These are phyloP conservation scores for Cladosporium sphaerospermum DNA, from an alignment of 2,329 filamentous ascomycete genomes.

Conservation along the genomic window DNA sequence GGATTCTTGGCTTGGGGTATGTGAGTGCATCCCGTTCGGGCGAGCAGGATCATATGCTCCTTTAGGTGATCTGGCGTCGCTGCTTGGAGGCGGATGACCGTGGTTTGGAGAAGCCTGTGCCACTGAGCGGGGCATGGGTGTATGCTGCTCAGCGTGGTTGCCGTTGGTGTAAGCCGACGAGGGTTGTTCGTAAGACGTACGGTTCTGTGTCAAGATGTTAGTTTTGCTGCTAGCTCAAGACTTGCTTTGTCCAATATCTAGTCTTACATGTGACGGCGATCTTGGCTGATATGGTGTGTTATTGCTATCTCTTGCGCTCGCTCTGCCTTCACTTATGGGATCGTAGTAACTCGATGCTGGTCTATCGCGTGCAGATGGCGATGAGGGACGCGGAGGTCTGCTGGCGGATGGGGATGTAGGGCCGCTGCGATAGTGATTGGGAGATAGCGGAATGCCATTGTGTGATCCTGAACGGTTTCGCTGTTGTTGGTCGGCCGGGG, in stretches of 20 bases:
- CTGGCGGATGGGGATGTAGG: conserved; percentile 33
- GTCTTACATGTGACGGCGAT: conserved; percentile 25
- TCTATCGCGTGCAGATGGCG: conserved; percentile 32
- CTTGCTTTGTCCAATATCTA: not conserved
- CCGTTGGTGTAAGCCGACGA: conserved; percentile 21
- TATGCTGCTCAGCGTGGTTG: conserved; percentile 16
- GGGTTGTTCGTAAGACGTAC: conserved; percentile 17
- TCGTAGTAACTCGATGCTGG: conserved; percentile 45
- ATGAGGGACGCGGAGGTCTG: conserved; percentile 25
- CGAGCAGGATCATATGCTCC: conserved; percentile 26
- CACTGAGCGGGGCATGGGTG: conserved; percentile 17
- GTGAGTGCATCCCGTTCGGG: conserved; percentile 25
- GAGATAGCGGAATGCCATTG: conserved; percentile 22
- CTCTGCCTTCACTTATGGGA: conserved; percentile 41
- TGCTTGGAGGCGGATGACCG: conserved; percentile 24
- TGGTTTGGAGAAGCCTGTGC: conserved; percentile 16
- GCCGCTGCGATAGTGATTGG: conserved; percentile 19
- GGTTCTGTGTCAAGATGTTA: conserved; percentile 16
- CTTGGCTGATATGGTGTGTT: conserved; percentile 34
- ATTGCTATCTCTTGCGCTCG: conserved; percentile 30
- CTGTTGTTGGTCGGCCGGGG: conserved; percentile 24
- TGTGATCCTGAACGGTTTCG: conserved; percentile 26
- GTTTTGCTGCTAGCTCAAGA: not conserved
- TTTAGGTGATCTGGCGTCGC: conserved; percentile 33
- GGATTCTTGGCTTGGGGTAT: conserved; percentile 21